Base-by-base conservation (phyloP, 1,284 basidiomycete genomes). In the Sparassis latifolia region DNA sequence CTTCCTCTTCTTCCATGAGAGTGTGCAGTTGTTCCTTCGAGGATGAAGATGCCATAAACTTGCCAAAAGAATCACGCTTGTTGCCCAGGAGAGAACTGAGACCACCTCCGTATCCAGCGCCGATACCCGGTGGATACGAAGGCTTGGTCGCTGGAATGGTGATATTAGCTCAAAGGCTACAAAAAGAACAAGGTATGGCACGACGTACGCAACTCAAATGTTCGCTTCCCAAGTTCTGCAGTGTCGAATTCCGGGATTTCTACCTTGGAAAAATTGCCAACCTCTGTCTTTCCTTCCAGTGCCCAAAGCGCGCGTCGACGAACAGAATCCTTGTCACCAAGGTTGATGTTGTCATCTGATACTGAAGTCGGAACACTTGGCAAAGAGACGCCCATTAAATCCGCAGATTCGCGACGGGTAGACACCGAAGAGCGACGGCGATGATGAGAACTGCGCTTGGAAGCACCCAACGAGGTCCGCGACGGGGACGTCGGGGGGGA, bases 361-460 rank as follows among this genome's bases (percentile, higher is more conserved):
- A 71, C 67, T 0, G 77, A 76, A 4, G 72, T 56, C 1, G 81
- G 76, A 27, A 85, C 72, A 52, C 82, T 77, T 9, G 84, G 80
- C 41, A 88, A 68, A 33, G 83, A 68, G 10, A 88, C 75, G 42
- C 88, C 88, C 88, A 91, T 91, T 62, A 91, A 73, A 58, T 91
- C 88, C 5, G 86, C 86, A 10, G 87, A 90, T 67, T 91, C 88
- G 54, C 75, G 78, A 54, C 88, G 82, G 35, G 89, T 91, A 3
- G 88, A 90, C 30, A 91, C 86, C n/a, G 88, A 90, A 2, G 89
- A 91, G 42, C 82, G 79, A 46, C 88, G 84, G 32, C 79, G 78
- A 59, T 91, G 88, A 59, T 90, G 87, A 0, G 87, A 90, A 57
- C 76, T 78, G 48, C 86, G 84, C 60, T 85, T 84, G 33, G 77